Percentiles rank a stretch among this genome's conserved stretches.
Conservation (phyloP, 768 basidiomycete species). For the Russula sp. region DNA sequence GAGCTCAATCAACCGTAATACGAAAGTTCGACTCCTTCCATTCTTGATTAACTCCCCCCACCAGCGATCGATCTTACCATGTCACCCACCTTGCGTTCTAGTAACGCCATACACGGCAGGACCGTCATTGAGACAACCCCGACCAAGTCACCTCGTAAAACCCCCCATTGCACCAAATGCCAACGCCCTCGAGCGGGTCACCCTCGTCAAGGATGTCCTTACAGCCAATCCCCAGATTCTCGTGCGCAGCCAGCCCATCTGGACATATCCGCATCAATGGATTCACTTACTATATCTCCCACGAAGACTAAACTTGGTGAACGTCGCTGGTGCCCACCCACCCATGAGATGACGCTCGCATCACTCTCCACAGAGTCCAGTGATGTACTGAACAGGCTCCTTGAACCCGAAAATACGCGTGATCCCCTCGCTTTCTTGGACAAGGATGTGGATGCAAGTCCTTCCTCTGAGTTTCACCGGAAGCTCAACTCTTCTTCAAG, state of each 20-base stretch:
- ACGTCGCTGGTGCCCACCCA: constrained; percentile 27
- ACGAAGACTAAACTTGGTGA: constrained; percentile 9
- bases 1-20: neutral
- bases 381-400: constrained; percentile 39
- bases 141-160: constrained; percentile 40
- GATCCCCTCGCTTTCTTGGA: constrained; percentile 24
- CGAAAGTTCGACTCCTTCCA: neutral
- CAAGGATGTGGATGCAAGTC: neutral
- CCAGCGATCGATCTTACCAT: neutral
- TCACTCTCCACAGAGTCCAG: constrained; percentile 45
- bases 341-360: constrained; percentile 37
- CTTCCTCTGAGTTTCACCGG: neutral
- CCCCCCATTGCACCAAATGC: constrained; percentile 49
- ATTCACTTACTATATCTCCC: constrained; percentile 18
- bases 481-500: neutral
- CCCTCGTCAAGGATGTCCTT: constrained; percentile 58
- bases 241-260: neutral
- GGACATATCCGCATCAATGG: constrained; percentile 14
- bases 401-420: constrained; percentile 37
- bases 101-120: constrained; percentile 4
- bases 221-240: constrained; percentile 16
- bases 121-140: constrained; percentile 23
- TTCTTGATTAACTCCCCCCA: neutral
- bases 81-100: constrained; percentile 17
- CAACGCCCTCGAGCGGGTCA: constrained; percentile 51